Conservation (phyloP, 75 land plant genomes). For the Pinus albicaulis region DNA sequence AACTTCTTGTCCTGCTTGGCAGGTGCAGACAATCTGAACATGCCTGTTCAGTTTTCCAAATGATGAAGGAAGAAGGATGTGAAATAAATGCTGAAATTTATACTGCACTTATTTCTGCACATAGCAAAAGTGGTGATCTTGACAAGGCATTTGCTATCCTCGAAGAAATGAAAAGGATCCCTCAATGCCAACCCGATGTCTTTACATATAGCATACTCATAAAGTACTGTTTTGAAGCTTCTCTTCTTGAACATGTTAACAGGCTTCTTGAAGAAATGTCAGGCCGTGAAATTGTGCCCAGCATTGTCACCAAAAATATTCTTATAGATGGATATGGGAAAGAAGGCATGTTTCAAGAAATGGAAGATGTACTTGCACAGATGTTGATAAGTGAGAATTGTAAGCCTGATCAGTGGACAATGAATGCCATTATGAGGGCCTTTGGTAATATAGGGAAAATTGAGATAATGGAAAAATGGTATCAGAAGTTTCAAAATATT, state of each 20-base stretch:
- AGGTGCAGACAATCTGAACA: slow-evolving; percentile 65
- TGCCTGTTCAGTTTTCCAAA: slow-evolving; percentile 59
- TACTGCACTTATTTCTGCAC: slow-evolving; percentile 79
- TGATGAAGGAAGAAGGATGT: slow-evolving; percentile 66
- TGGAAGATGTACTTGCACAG: slow-evolving; percentile 61
- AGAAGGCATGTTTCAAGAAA: slow-evolving; percentile 60
- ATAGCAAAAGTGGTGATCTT: slow-evolving; percentile 57
- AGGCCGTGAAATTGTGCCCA: slow-evolving; percentile 51
- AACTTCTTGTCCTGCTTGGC: slow-evolving; percentile 79
- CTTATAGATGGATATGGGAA: slow-evolving; percentile 82
- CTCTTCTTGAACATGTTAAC: slow-evolving; percentile 52
- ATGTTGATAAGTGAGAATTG: slow-evolving; percentile 61
- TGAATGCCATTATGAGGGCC: slow-evolving; percentile 68
- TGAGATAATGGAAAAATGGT: slow-evolving; percentile 87
- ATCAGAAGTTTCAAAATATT: slow-evolving; percentile 57
- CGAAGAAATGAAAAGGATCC: slow-evolving; percentile 60
- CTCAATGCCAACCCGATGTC: slow-evolving; percentile 84
- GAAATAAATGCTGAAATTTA: slow-evolving; percentile 61
- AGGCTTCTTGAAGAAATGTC: slow-evolving; percentile 70
- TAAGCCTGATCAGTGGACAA: slow-evolving; percentile 86
- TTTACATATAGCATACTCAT: slow-evolving; percentile 66
- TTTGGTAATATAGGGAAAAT: slow-evolving; percentile 78
- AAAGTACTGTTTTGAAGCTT: slow-evolving; percentile 72
- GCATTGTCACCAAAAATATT: slow-evolving; percentile 85
- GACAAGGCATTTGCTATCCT: slow-evolving; percentile 64